phyloP scores from a whole-genome alignment of 176 grass and related monocot genomes.

The Sorghum bicolor region Sorghum_bicolor_NCBIv3 NC_012872.2:65407001-65407500 shows the following conservation, averaged over 20 bases:
- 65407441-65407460: constrained; percentile 82
- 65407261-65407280: constrained; percentile 86
- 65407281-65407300: constrained; percentile 93
- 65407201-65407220: constrained; percentile 95
- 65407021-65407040: neutral
- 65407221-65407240: constrained; percentile 79
- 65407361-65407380: neutral
- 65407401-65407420: neutral
- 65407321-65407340: constrained; percentile 34
- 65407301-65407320: constrained; percentile 78
- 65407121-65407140: neutral
- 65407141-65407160: neutral
- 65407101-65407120: neutral
- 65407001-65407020: neutral
- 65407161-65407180: neutral
- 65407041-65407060: constrained; percentile 17
- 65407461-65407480: constrained; percentile 70
- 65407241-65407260: constrained; percentile 83
- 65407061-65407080: neutral
- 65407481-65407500: constrained; percentile 67
- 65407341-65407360: neutral
- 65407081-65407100: constrained; percentile 14
- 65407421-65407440: neutral
- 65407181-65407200: constrained; percentile 27
- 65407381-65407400: neutral